Evolutionary conservation across 192 early-diverging fungal genomes (phyloP).

Genomic region (Phlyctochytrium bullatum): DNA sequence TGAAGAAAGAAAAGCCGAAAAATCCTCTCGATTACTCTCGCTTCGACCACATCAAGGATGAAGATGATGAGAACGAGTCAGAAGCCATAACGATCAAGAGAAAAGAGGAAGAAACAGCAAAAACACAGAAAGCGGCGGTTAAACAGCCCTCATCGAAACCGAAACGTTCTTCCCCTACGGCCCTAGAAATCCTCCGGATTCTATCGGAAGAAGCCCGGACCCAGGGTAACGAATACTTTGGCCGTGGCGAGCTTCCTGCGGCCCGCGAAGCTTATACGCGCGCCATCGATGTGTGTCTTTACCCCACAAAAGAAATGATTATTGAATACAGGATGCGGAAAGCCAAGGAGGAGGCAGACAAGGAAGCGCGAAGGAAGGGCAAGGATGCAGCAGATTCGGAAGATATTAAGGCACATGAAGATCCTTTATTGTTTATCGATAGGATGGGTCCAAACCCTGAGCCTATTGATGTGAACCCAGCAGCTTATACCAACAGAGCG

Average conservation of each 20-base stretch:
- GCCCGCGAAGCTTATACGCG: slow-evolving; percentile 11
- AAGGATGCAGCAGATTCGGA: too few relatives aligned
- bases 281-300: slow-evolving; percentile 12
- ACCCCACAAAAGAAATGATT: slow-evolving; percentile 7
- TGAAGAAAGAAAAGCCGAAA: slow-evolving; percentile 8
- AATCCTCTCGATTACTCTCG: slow-evolving; percentile 22
- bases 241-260: not conserved
- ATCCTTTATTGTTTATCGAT: not conserved
- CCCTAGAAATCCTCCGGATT: slow-evolving; percentile 8
- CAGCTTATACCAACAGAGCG: not conserved
- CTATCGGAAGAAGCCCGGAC: slow-evolving; percentile 3
- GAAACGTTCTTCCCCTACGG: not conserved
- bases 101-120: not conserved
- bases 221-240: slow-evolving; percentile 12
- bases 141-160: not conserved
- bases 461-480: not conserved
- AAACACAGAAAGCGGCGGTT: not conserved
- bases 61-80: not conserved
- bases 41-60: slow-evolving; percentile 17
- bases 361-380: too few relatives aligned
- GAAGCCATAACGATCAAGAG: not conserved
- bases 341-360: too few relatives aligned
- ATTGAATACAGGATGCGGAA: not conserved
- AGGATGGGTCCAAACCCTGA: not conserved
- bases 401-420: too few relatives aligned